These are phyloP conservation scores for Syncephalis plumigaleata DNA, from an alignment of 371 early-diverging fungal genomes.

Conservation along the genomic window DNA sequence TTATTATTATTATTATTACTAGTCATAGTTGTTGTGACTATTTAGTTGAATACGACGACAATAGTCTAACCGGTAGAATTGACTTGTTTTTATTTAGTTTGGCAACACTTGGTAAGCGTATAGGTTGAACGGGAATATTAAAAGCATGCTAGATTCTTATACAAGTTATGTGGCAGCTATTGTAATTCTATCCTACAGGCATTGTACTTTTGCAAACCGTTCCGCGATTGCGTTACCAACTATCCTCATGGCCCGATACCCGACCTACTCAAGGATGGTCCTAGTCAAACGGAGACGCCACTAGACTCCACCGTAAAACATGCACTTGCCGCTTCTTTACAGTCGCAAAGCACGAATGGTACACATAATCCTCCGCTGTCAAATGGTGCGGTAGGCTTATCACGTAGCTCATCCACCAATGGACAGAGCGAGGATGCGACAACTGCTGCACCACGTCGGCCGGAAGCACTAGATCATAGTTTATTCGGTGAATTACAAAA, in stretches of 20 bases:
- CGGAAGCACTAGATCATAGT: conserved; percentile 51
- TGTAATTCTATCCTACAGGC: conserved; percentile 93
- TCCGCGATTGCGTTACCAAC: conserved; percentile 77
- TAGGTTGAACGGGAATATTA: not conserved
- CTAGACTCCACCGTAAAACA: not conserved
- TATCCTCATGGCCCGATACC: conserved; percentile 29
- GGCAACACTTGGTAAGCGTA: conserved; percentile 71
- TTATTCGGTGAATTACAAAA: conserved; percentile 75
- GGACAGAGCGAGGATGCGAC: conserved; percentile 10
- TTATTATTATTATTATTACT: too few species aligned
- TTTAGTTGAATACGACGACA: not conserved
- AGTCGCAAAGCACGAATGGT: too few species aligned
- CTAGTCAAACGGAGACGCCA: not conserved
- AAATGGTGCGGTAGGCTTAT: too few species aligned
- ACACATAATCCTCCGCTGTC: too few species aligned
- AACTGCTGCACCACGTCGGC: conserved; percentile 19
- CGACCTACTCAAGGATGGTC: conserved; percentile 13
- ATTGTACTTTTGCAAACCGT: conserved; percentile 86
- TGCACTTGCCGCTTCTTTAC: not conserved
- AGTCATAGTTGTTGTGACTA: too few species aligned
- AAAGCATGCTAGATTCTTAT: not conserved
- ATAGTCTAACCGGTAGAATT: not conserved
- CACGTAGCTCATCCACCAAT: conserved; percentile 2
- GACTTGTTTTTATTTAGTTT: conserved; percentile 29
- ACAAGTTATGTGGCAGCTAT: conserved; percentile 34